Conservation (phyloP, 768 basidiomycete species). For the Mycena leptocephala region DNA sequence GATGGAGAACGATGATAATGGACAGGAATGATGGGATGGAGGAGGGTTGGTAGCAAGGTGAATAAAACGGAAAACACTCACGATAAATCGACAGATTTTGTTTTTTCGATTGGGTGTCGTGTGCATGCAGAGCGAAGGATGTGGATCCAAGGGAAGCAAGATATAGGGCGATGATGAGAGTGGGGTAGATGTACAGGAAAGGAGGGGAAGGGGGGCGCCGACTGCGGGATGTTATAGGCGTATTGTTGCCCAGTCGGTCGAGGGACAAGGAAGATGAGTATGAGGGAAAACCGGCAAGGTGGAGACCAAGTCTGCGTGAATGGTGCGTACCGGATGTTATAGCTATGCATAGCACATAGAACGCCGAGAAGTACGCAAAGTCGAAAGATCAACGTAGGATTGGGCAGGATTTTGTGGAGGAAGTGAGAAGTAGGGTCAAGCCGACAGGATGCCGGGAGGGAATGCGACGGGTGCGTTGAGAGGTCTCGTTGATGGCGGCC, state of each 20-base stretch:
- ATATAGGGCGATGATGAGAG: neutral
- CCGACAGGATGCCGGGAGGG: neutral
- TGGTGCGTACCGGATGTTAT: neutral
- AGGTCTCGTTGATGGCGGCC: neutral
- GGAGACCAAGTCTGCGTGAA: neutral
- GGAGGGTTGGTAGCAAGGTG: neutral
- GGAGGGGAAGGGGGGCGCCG: neutral
- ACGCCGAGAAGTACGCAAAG: neutral
- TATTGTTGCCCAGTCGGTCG: neutral
- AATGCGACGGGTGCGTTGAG: neutral
- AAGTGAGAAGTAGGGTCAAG: conserved; percentile 11
- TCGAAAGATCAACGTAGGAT: neutral
- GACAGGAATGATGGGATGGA: neutral
- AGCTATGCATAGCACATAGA: neutral
- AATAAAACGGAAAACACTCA: neutral
- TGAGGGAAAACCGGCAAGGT: neutral
- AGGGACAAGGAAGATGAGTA: neutral
- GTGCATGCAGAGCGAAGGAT: neutral
- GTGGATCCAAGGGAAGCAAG: neutral
- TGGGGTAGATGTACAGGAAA: neutral
- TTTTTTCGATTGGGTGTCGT: neutral
- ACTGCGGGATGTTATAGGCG: neutral
- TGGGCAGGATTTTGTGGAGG: neutral
- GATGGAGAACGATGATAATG: neutral
- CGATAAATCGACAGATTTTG: neutral